Base-by-base conservation (phyloP, 2,329 filamentous ascomycete genomes). In the Macrophomina phaseolina region DNA sequence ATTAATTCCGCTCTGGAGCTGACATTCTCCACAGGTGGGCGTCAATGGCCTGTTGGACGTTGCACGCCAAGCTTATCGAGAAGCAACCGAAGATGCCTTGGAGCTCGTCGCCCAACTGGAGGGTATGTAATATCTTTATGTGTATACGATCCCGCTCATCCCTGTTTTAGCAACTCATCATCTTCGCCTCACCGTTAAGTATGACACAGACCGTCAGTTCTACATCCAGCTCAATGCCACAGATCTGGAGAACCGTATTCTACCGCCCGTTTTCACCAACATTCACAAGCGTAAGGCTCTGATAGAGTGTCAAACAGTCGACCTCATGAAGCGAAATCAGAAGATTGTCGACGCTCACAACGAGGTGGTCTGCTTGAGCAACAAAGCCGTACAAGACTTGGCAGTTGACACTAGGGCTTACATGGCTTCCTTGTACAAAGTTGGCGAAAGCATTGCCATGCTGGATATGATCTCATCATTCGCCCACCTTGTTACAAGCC, bases 11-110 rank as follows among this genome's bases (percentile, higher is more conserved):
- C 6, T 12, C 34, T 28, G 18, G 16, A n/a, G 14, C 51, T 56
- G 46, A 70, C 28, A 30, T 34, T 5, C 3, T 36, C 12, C 34
- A 4, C 14, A 92, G 86, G 88, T 92, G 53, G 92, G 92, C 0
- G 88, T 95, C 49, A 93, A 92, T 71, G 92, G 92, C 2, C 86
- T 97, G 66, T 86, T 98, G 4, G 94, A 97, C 78, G 91, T 97
- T 45, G 92, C 93, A 40, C 87, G 94, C 5, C 90, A 93, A 73
- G 93, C 92, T 0, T 97, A 95, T 79, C 96, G 95, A 72, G 94
- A 98, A 76, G 88, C 91, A 1, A 95, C 90, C 5, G 87, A 90
- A 58, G 92, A 97, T 76, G 87, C 92, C 4, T 86, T 90, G 70
- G 84, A 90, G 62, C 87, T 94, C 75, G 84, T 94, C 2, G 84